phyloP scores from a whole-genome alignment of 1,139 yeast genomes.

The Suhomyces chickasaworum region DNA sequence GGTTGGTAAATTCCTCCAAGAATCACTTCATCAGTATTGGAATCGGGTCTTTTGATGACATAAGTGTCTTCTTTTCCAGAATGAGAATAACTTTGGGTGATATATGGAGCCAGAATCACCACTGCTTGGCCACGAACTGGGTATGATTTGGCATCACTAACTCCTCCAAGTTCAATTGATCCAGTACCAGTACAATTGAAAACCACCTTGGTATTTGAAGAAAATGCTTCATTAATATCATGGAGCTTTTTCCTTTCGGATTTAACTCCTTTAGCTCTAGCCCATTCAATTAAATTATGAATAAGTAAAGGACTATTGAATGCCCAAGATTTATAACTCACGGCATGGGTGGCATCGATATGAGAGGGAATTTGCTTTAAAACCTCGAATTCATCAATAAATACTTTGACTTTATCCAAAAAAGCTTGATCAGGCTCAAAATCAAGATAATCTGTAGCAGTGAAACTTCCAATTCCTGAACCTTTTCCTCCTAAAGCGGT shows the following conservation, averaged over 20 bases:
- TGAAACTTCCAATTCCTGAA: conserved; percentile 17
- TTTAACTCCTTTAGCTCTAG: conserved; percentile 15
- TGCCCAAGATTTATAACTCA: conserved; percentile 24
- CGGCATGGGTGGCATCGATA: conserved; percentile 20
- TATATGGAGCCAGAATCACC: conserved; percentile 18
- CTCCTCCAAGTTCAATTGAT: conserved; percentile 21
- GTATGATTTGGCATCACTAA: conserved; percentile 10
- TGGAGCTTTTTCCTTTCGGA: conserved; percentile 13
- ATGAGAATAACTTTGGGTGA: conserved; percentile 14
- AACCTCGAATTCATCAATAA: conserved; percentile 9
- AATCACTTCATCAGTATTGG: conserved; percentile 20
- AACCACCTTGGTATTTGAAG: conserved; percentile 13
- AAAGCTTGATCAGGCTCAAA: conserved; percentile 1
- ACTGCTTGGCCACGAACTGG: conserved; percentile 17
- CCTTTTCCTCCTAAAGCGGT: conserved; percentile 16
- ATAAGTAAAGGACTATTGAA: conserved; percentile 28
- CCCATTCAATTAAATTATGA: conserved; percentile 14
- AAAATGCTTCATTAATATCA: conserved; percentile 14
- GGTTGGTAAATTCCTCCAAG: conserved; percentile 22
- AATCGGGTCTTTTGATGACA: conserved; percentile 20
- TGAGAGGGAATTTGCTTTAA: conserved; percentile 2
- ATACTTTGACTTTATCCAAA: conserved; percentile 6
- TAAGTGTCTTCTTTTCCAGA: conserved; percentile 19
- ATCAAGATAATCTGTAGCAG: conserved; percentile 16
- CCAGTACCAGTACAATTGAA: conserved; percentile 24